phyloP scores from a whole-genome alignment of 2,329 filamentous ascomycete species.

The Alternaria burnsii region DNA sequence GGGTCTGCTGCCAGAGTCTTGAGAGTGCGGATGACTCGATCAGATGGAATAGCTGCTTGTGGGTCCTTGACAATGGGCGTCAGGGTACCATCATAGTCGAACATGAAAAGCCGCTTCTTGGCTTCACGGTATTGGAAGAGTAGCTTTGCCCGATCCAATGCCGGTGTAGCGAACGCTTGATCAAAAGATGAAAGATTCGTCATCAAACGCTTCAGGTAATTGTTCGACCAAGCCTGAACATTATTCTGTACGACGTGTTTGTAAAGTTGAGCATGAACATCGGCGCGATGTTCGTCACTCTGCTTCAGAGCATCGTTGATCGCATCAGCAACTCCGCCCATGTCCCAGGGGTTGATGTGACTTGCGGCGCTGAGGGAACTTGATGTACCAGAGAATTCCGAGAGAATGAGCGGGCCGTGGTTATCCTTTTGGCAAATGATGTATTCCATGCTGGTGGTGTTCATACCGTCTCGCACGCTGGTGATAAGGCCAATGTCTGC shows the following conservation, averaged over 20 bases:
- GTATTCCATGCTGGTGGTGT: slow-evolving; percentile 95
- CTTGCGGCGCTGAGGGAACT: slow-evolving; percentile 85
- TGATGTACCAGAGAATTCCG: slow-evolving; percentile 95
- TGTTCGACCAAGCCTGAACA: slow-evolving; percentile 84
- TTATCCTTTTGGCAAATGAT: slow-evolving; percentile 89
- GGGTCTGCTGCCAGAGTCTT: slow-evolving; percentile 81
- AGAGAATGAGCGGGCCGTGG: slow-evolving; percentile 88
- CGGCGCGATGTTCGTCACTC: slow-evolving; percentile 69
- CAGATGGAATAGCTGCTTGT: slow-evolving; percentile 85
- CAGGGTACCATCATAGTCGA: slow-evolving; percentile 97
- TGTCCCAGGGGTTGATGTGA: slow-evolving; percentile 96
- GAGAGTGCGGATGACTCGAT: slow-evolving; percentile 80
- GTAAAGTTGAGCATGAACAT: slow-evolving; percentile 79
- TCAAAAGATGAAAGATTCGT: slow-evolving; percentile 81
- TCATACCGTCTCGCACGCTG: slow-evolving; percentile 96
- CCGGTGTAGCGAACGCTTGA: slow-evolving; percentile 78
- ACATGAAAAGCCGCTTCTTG: slow-evolving; percentile 90
- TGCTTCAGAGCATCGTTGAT: slow-evolving; percentile 85
- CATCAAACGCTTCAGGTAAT: slow-evolving; percentile 79
- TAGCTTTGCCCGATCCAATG: slow-evolving; percentile 77
- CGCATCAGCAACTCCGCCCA: slow-evolving; percentile 81
- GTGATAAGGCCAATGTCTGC: slow-evolving; percentile 95
- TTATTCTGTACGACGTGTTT: slow-evolving; percentile 85
- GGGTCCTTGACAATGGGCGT: slow-evolving; percentile 94
- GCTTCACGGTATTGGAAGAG: slow-evolving; percentile 77